These are phyloP conservation scores for Chrysosporium keratinophilum DNA, from an alignment of 2,329 filamentous ascomycete genomes.

Conservation along the genomic window DNA sequence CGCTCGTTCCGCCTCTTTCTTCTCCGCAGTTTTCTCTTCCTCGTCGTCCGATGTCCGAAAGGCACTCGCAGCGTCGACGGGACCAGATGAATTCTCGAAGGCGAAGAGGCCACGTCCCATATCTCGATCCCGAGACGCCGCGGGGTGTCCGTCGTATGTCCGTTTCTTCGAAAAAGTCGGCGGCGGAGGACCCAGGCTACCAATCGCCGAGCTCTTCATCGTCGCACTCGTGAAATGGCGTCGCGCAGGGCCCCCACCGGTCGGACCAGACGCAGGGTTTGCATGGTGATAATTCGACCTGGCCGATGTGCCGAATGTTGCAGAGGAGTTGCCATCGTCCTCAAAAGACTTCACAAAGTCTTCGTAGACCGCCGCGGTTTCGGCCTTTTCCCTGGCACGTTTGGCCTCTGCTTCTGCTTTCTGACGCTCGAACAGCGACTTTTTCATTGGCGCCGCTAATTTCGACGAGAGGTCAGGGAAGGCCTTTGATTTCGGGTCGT, in stretches of 20 bases:
- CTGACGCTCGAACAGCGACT: slow-evolving; percentile 79
- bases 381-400: slow-evolving; percentile 68
- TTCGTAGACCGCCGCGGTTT: slow-evolving; percentile 76
- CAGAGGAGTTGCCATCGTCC: slow-evolving; percentile 29
- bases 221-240: slow-evolving; percentile 50
- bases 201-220: slow-evolving; percentile 41
- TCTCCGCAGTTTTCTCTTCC: slow-evolving; percentile 33
- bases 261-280: slow-evolving; percentile 24
- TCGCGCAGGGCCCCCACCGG: slow-evolving; percentile 39
- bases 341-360: slow-evolving; percentile 70
- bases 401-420: slow-evolving; percentile 86
- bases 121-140: slow-evolving; percentile 31
- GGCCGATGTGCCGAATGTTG: slow-evolving; percentile 14
- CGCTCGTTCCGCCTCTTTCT: slow-evolving; percentile 38
- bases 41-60: slow-evolving; percentile 37
- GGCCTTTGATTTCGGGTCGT: slow-evolving; percentile 29
- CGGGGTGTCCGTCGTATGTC: slow-evolving; percentile 33
- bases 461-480: slow-evolving; percentile 69
- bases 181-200: slow-evolving; percentile 39
- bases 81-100: slow-evolving; percentile 29
- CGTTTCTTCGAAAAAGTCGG: slow-evolving; percentile 35
- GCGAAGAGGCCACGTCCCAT: slow-evolving; percentile 31
- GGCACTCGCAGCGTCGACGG: slow-evolving; percentile 29
- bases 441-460: slow-evolving; percentile 67
- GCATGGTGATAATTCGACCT: slow-evolving; percentile 26